Percentiles rank a stretch among this genome's conserved stretches.
These are phyloP conservation scores for Alopecurus myosuroides DNA, from an alignment of 176 grass and related monocot species.

Conservation along the genomic window DNA sequence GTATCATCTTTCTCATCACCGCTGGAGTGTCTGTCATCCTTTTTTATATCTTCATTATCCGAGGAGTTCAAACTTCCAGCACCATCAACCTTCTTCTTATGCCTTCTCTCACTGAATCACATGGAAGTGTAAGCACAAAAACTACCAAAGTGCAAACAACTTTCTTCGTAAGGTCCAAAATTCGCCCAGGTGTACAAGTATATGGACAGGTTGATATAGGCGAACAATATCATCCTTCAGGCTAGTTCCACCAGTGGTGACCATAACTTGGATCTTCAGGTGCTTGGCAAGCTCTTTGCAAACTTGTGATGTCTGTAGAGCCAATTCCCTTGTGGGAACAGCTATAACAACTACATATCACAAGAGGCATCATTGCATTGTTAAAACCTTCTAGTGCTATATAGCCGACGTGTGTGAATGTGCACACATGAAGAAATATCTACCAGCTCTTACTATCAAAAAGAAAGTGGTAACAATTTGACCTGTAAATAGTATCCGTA, in stretches of 20 bases:
- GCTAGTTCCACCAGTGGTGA: slow-evolving; percentile 95
- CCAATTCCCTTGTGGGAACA: slow-evolving; percentile 95
- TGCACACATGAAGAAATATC: not conserved
- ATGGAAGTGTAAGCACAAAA: too few relatives aligned
- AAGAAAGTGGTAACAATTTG: not conserved
- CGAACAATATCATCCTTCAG: slow-evolving; percentile 92
- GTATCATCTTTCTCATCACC: too few relatives aligned
- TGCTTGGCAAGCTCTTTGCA: slow-evolving; percentile 97
- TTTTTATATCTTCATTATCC: too few relatives aligned
- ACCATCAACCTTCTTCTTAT: too few relatives aligned
- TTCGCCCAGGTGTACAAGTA: slow-evolving; percentile 86
- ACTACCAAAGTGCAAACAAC: slow-evolving; percentile 81
- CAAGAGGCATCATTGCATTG: not conserved
- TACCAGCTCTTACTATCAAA: not conserved
- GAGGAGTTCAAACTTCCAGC: too few relatives aligned
- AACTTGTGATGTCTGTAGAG: slow-evolving; percentile 94
- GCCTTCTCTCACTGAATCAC: too few relatives aligned
- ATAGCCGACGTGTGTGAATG: not conserved
- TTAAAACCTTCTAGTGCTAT: slow-evolving; percentile 11
- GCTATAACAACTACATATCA: slow-evolving; percentile 82
- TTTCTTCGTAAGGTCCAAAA: slow-evolving; percentile 91
- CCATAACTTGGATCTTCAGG: slow-evolving; percentile 92
- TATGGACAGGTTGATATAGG: slow-evolving; percentile 83
- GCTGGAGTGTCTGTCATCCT: too few relatives aligned
- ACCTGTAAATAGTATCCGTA: too few relatives aligned